Percentiles rank a stretch among this genome's conserved stretches.
These are phyloP conservation scores for Hypoxylon sp. DNA, from an alignment of 2,329 filamentous ascomycete species.

Conservation along the genomic window DNA sequence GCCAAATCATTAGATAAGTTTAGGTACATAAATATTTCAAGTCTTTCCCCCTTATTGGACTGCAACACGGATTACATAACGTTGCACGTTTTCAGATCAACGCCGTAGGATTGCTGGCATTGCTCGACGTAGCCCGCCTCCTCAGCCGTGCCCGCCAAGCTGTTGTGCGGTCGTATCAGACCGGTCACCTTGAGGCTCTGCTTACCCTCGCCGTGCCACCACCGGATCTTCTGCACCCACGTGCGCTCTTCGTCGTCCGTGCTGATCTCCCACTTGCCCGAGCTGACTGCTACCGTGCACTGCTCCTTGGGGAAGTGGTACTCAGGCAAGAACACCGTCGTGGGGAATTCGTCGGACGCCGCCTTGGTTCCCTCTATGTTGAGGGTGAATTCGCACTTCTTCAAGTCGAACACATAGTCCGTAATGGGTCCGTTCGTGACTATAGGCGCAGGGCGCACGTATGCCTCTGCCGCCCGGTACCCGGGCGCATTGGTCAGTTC, in stretches of 20 bases:
- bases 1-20: slow-evolving; percentile 12
- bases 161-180: slow-evolving; percentile 69
- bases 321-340: slow-evolving; percentile 84
- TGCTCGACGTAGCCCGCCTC: slow-evolving; percentile 82
- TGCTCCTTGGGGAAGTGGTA: slow-evolving; percentile 87
- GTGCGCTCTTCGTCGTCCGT: slow-evolving; percentile 74
- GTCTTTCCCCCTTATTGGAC: neutral
- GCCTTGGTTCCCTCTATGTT: slow-evolving; percentile 68
- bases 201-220: slow-evolving; percentile 91
- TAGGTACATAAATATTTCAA: neutral
- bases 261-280: slow-evolving; percentile 89
- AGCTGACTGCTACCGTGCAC: slow-evolving; percentile 76
- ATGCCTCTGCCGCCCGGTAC: slow-evolving; percentile 90
- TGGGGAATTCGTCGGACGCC: slow-evolving; percentile 71
- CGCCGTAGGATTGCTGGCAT: slow-evolving; percentile 59
- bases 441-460: slow-evolving; percentile 84
- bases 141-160: slow-evolving; percentile 66
- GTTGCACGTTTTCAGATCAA: slow-evolving; percentile 55
- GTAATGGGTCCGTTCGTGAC: slow-evolving; percentile 74
- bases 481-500: slow-evolving; percentile 72
- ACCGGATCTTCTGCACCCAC: slow-evolving; percentile 78
- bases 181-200: slow-evolving; percentile 82
- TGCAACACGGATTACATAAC: slow-evolving; percentile 56
- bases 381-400: slow-evolving; percentile 78
- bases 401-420: slow-evolving; percentile 82